A percentile compares a stretch with the other conserved stretches of the same genome.
These are phyloP conservation scores for Aureobasidium lini DNA, from an alignment of 2,329 filamentous ascomycete species.

Conservation along the genomic window DNA sequence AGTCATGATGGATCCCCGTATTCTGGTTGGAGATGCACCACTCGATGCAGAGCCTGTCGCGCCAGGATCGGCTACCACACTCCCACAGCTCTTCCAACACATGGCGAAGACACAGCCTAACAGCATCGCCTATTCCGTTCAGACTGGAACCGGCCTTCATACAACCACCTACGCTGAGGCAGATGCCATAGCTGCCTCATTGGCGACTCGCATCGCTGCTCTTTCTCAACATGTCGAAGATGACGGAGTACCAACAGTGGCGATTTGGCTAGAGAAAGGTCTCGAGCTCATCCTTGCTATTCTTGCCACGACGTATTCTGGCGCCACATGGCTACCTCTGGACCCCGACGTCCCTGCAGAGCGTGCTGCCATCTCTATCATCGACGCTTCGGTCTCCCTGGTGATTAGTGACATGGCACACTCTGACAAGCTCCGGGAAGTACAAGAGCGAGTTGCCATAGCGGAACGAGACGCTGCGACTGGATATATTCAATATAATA, in stretches of 20 bases:
- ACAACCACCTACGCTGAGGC: background rate
- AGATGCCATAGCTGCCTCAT: background rate
- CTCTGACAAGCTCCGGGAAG: background rate
- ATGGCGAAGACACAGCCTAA: background rate
- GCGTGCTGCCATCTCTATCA: background rate
- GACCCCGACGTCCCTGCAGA: background rate
- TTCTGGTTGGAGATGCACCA: background rate
- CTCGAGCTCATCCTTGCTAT: background rate
- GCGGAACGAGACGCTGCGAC: background rate
- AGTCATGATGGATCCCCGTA: background rate
- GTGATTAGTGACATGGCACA: background rate
- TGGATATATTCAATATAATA: background rate
- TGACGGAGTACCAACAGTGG: background rate
- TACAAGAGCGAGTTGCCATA: background rate
- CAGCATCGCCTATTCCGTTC: background rate
- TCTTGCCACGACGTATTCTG: background rate
- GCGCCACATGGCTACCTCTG: background rate
- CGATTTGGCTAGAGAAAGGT: background rate
- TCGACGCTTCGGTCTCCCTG: background rate
- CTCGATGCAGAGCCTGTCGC: background rate
- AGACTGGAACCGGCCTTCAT: background rate
- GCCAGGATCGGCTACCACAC: background rate
- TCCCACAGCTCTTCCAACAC: background rate
- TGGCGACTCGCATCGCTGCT: background rate
- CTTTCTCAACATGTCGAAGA: background rate